Conservation (phyloP, 305 asterid genomes). For the Coffea humblotiana region DNA sequence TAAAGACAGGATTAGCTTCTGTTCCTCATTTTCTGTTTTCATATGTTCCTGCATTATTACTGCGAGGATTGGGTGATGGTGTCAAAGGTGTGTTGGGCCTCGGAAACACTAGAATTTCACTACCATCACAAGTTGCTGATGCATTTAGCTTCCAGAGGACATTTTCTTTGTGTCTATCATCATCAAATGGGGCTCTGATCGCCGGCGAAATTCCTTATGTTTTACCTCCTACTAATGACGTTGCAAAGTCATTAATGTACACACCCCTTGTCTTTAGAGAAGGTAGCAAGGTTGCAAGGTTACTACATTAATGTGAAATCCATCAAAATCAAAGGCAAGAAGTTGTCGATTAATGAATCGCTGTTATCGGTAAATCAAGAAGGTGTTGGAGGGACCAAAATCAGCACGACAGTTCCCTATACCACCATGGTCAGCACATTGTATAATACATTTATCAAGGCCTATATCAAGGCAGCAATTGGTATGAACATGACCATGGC, state of each 20-base stretch:
- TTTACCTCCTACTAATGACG: conserved; percentile 30
- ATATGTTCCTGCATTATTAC: conserved; percentile 43
- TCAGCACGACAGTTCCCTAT: conserved; percentile 55
- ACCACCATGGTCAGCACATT: conserved; percentile 51
- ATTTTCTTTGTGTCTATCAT: conserved; percentile 59
- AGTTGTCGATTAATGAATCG: conserved; percentile 18
- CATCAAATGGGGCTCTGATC: conserved; percentile 49
- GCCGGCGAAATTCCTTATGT: conserved; percentile 47
- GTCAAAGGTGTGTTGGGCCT: conserved; percentile 63
- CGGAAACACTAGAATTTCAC: conserved; percentile 61
- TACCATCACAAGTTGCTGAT: conserved; percentile 55
- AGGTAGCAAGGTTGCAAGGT: conserved; percentile 28
- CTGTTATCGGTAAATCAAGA: conserved; percentile 26
- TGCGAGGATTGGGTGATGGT: conserved; percentile 49
- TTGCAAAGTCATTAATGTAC: conserved; percentile 48
- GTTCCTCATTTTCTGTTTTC: conserved; percentile 55
- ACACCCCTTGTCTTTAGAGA: conserved; percentile 50
- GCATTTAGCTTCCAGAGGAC: conserved; percentile 57
- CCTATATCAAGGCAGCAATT: conserved; percentile 41
- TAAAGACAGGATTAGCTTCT: conserved; percentile 33
- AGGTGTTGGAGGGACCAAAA: conserved; percentile 38
- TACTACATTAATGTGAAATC: conserved; percentile 55
- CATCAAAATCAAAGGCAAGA: conserved; percentile 55
- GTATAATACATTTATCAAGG: conserved; percentile 39
- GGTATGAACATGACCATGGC: conserved; percentile 47